A percentile compares a stretch with the other conserved stretches of the same genome.
These are phyloP conservation scores for Lactarius tabidus DNA, from an alignment of 768 basidiomycete species.

Conservation along the genomic window DNA sequence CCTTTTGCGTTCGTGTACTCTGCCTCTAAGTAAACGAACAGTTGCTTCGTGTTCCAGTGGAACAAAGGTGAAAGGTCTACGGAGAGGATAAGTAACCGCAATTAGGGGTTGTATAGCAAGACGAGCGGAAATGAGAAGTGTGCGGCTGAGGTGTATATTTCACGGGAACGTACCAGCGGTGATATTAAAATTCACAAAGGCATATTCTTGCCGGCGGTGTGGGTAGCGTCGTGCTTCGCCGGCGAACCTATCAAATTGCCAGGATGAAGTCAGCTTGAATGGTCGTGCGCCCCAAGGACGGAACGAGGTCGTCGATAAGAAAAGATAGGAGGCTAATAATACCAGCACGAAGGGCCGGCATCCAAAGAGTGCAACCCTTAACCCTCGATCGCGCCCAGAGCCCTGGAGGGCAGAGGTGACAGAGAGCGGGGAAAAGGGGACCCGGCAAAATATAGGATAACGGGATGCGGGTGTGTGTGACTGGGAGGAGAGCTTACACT, in stretches of 20 bases:
- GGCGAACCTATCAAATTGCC: slow-evolving; percentile 20
- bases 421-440: background rate
- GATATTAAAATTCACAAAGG: slow-evolving; percentile 78
- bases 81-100: background rate
- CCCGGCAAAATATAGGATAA: background rate
- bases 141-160: background rate
- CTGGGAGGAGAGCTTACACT: slow-evolving; percentile 52
- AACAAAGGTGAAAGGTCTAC: slow-evolving; percentile 80
- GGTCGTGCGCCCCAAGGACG: background rate
- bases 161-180: slow-evolving; percentile 56
- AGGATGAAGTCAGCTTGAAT: slow-evolving; percentile 1
- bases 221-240: slow-evolving; percentile 43
- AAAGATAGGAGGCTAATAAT: background rate
- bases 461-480: background rate
- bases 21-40: slow-evolving; percentile 83
- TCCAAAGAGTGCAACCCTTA: background rate
- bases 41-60: slow-evolving; percentile 95
- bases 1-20: slow-evolving; percentile 74
- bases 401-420: background rate
- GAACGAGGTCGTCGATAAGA: background rate
- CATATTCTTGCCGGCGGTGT: slow-evolving; percentile 65
- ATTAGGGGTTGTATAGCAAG: slow-evolving; percentile 3
- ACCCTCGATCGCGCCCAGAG: background rate
- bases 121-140: background rate
- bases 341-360: background rate